Evolutionary conservation across 2,329 filamentous ascomycete species (phyloP), one percentile per base, ranked within the genome.

Genomic region (Fusarium kyushuense): DNA sequence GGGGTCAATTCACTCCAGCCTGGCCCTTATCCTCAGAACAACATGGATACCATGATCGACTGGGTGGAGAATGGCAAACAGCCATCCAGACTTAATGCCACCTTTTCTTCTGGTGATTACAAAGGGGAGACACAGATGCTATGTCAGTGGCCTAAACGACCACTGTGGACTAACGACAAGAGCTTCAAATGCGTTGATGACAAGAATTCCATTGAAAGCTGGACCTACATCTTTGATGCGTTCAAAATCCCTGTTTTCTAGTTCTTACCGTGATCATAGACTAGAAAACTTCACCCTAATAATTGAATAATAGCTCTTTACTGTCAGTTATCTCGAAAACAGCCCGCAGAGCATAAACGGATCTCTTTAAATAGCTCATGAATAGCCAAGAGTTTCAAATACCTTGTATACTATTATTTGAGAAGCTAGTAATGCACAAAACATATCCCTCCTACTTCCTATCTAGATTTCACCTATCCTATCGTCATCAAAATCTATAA

Each of bases 41-140:
- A 58, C 13, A 58, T 58, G 38, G 14, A 58, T 2, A n/a, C 35
- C 3, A 54, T 58, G 48, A 58, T 58, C 4, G 38, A 58, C 5
- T 58, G 54, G 54, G 54, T 54, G 2, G 54, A 58, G 25, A 35
- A 54, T 25, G 54, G 12, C 0, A 58, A 58, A 2, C 38, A 58
- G 19, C 48, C 38, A 2, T 58, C 38, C 5, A 21, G 30, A 16
- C 48, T 58, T 0, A 58, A 54, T 23, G 48, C 54, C 2, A 58
- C 48, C 17, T 38, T 54, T 12, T 54, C 54, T 30, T 54, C 32
- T 1, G 54, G 38, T 3, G 5, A 38, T 14, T 58, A 45, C 4
- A 54, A 58, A 4, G 48, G 54, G 29, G 54, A 58, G 48, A 54
- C 36, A 0, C 54, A 54, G 30, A 58, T 58, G 54, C 6, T 58